Evolutionary conservation across 495 filamentous ascomycete genomes (phyloP).

Genomic region (Penicillium coprophilum): DNA sequence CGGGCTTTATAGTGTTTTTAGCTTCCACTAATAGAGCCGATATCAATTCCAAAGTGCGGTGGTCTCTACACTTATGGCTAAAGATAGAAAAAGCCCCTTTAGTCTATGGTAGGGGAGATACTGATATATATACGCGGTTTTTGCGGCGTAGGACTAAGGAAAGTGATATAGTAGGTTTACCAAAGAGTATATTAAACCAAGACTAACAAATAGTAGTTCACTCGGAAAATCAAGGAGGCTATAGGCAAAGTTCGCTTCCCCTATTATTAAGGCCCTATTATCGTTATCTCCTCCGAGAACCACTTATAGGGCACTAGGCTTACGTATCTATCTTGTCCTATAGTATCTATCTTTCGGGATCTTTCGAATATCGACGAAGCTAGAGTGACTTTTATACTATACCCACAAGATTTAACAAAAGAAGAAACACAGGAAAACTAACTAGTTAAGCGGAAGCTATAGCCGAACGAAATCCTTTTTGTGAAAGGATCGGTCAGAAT

Average conservation of each 20-base stretch:
- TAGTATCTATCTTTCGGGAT: constrained; percentile 10
- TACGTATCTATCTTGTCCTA: constrained; percentile 1
- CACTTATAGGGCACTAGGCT: constrained; percentile 8
- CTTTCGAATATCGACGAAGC: constrained; percentile 6
- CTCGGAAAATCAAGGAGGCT: constrained; percentile 1
- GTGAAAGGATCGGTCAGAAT: constrained; percentile 12
- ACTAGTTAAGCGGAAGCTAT: constrained; percentile 1
- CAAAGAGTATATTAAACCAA: constrained; percentile 6
- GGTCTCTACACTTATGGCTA: constrained; percentile 2
- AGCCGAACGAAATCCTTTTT: constrained; percentile 12
- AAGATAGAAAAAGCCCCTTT: not conserved
- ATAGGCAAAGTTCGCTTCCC: constrained; percentile 2
- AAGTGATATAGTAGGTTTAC: not conserved
- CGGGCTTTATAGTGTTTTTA: constrained; percentile 2
- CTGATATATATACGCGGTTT: constrained; percentile 1
- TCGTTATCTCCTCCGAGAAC: not conserved
- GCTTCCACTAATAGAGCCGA: constrained; percentile 1
- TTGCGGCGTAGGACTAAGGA: constrained; percentile 1
- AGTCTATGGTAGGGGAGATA: constrained; percentile 2
- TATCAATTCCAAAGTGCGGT: not conserved
- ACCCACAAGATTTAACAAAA: constrained; percentile 4
- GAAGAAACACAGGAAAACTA: not conserved
- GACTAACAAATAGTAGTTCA: constrained; percentile 5
- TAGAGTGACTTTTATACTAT: constrained; percentile 5
- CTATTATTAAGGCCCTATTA: not conserved